These are phyloP conservation scores for Talaromyces sp. DNA, from an alignment of 2,329 filamentous ascomycete genomes.

Conservation along the genomic window DNA sequence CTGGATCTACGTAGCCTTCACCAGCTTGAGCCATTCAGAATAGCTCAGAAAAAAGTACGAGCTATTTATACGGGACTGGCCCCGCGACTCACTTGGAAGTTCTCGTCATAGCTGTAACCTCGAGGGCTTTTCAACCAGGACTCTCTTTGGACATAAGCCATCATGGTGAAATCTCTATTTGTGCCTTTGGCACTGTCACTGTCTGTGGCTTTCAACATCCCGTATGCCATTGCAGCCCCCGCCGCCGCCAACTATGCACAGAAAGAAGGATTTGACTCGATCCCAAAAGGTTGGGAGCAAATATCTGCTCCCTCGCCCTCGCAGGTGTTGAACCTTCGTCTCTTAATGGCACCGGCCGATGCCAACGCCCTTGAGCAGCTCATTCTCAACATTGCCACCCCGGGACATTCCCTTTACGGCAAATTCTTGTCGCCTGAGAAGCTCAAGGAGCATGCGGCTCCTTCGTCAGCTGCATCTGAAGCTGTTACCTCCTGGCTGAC, in stretches of 20 bases:
- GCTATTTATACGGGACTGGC: neutral
- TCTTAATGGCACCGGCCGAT: conserved; percentile 18
- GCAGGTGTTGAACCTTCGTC: neutral
- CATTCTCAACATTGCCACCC: conserved; percentile 58
- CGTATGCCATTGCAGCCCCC: neutral
- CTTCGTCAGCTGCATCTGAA: conserved; percentile 43
- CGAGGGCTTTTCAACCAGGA: neutral
- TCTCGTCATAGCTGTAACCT: neutral
- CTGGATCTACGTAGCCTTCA: neutral
- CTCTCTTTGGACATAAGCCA: neutral
- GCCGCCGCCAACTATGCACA: neutral
- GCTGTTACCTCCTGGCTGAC: conserved; percentile 53
- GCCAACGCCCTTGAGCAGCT: conserved; percentile 48
- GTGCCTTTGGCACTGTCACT: neutral
- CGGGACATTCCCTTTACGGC: conserved; percentile 55
- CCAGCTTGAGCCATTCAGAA: neutral
- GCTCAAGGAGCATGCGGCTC: conserved; percentile 51
- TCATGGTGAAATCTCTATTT: neutral
- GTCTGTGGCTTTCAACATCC: neutral
- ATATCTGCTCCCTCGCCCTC: neutral
- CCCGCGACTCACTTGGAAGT: neutral
- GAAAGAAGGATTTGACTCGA: neutral
- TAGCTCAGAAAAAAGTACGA: neutral
- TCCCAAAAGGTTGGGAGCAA: neutral
- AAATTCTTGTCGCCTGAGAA: conserved; percentile 56